Percentiles rank a stretch among this genome's conserved stretches.
Conservation (phyloP, 139 green algal genomes). For the Raphidocelis subcapitata region DNA sequence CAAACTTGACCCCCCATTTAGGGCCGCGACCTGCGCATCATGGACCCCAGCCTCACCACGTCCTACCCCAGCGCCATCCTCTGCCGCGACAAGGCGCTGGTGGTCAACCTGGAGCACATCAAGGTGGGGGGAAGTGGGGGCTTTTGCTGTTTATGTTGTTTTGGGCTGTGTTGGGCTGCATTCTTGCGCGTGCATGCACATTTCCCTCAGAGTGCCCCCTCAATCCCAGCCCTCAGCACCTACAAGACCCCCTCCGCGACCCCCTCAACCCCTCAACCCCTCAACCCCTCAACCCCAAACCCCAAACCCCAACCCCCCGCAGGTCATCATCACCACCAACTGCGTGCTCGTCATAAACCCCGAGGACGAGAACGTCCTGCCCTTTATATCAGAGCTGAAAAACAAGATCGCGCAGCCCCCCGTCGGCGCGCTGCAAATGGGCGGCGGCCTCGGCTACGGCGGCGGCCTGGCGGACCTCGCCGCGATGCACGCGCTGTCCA, state of each 20-base stretch:
- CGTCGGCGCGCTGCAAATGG: too few relatives aligned
- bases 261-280: not conserved
- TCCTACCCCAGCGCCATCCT: constrained; percentile 65
- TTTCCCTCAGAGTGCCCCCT: not conserved
- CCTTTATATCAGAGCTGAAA: constrained; percentile 49
- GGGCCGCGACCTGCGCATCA: constrained; percentile 57
- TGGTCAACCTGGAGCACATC: constrained; percentile 66
- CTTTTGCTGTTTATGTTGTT: constrained; percentile 29
- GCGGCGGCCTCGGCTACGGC: too few relatives aligned
- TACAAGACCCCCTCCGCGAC: not conserved
- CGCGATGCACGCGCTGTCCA: not conserved
- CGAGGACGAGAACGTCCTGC: constrained; percentile 33
- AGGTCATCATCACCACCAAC: constrained; percentile 48
- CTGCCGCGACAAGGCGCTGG: constrained; percentile 55
- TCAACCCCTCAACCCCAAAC: not conserved
- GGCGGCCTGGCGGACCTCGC: not conserved
- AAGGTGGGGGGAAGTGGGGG: constrained; percentile 25
- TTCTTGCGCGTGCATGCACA: not conserved
- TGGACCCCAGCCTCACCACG: constrained; percentile 52
- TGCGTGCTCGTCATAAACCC: constrained; percentile 61
- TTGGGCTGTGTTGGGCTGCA: not conserved
- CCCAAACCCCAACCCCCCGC: too few relatives aligned
- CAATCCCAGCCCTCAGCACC: not conserved
- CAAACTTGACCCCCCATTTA: too few relatives aligned
- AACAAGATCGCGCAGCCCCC: constrained; percentile 20